Conservation (phyloP, 805 yeast genomes). For the Torulaspora quercuum region DNA sequence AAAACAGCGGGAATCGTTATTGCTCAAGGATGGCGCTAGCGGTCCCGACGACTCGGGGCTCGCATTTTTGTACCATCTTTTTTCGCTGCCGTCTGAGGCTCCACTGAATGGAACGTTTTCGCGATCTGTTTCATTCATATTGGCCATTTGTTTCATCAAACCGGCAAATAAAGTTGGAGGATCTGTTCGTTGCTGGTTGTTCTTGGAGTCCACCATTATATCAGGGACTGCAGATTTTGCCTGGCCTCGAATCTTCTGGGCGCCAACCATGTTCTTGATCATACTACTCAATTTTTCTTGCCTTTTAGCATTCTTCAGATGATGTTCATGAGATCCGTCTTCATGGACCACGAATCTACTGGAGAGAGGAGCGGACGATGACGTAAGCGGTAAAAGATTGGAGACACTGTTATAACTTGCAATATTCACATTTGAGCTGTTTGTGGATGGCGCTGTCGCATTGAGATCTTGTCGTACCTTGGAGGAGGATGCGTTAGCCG, state of each 20-base stretch:
- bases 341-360: conserved; percentile 53
- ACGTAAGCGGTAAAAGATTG: conserved; percentile 4
- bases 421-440: conserved; percentile 2
- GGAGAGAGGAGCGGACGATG: conserved; percentile 7
- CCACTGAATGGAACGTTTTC: conserved; percentile 38
- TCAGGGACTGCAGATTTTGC: conserved; percentile 75
- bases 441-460: neutral
- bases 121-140: conserved; percentile 34
- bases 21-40: conserved; percentile 7
- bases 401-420: conserved; percentile 6
- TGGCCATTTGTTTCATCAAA: conserved; percentile 55
- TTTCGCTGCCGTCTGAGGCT: conserved; percentile 30
- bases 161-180: conserved; percentile 76
- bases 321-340: conserved; percentile 79
- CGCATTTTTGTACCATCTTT: conserved; percentile 15
- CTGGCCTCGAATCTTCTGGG: conserved; percentile 63
- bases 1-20: conserved; percentile 42
- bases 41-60: conserved; percentile 2
- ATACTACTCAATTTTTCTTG: conserved; percentile 73
- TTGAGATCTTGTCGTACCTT: conserved; percentile 13
- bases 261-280: conserved; percentile 74
- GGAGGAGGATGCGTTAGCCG: conserved; percentile 12
- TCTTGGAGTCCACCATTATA: conserved; percentile 41
- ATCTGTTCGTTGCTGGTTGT: conserved; percentile 22
- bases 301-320: conserved; percentile 67